Percentiles rank a stretch among this genome's conserved stretches.
phyloP scores from a whole-genome alignment of 495 filamentous ascomycete genomes.

The Hyaloscypha variabilis region DNA sequence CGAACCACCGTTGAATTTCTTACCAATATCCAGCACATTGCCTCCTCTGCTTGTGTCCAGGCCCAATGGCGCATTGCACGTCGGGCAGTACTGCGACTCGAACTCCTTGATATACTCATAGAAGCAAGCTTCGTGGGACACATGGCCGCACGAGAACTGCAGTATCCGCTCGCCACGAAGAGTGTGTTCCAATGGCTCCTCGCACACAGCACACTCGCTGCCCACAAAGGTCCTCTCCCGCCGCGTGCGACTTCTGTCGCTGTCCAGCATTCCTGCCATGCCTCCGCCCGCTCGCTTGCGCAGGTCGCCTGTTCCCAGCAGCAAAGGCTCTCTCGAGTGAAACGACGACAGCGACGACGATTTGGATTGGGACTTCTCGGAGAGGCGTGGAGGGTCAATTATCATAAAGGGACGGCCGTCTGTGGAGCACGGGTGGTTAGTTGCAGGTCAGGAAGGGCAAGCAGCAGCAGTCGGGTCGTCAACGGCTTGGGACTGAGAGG shows the following conservation, averaged over 20 bases:
- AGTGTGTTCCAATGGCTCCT: conserved; percentile 96
- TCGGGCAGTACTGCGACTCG: conserved; percentile 93
- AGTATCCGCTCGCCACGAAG: conserved; percentile 92
- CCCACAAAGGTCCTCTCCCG: conserved; percentile 95
- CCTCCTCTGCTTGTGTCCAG: conserved; percentile 94
- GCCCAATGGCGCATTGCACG: conserved; percentile 90
- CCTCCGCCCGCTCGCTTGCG: conserved; percentile 29
- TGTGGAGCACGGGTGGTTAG: conserved; percentile 10
- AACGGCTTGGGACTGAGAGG: conserved; percentile 3
- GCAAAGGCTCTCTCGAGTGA: conserved; percentile 12
- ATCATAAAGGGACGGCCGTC: conserved; percentile 1
- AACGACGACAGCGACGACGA: conserved; percentile 12
- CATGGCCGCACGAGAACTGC: conserved; percentile 94
- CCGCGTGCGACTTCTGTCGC: conserved; percentile 79
- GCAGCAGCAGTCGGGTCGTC: background rate
- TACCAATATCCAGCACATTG: conserved; percentile 93
- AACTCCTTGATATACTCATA: conserved; percentile 98
- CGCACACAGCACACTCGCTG: conserved; percentile 92
- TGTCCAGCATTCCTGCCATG: conserved; percentile 74
- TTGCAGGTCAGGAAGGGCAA: background rate
- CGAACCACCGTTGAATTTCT: conserved; percentile 37
- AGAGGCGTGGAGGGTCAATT: conserved; percentile 5
- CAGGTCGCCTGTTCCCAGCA: conserved; percentile 17
- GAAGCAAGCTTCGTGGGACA: conserved; percentile 98
- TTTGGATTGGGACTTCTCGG: background rate